Evolutionary conservation across 352 stramenopile genomes (phyloP), one percentile per base, ranked within the genome.

Genomic region (Globisporangium irregulare): DNA sequence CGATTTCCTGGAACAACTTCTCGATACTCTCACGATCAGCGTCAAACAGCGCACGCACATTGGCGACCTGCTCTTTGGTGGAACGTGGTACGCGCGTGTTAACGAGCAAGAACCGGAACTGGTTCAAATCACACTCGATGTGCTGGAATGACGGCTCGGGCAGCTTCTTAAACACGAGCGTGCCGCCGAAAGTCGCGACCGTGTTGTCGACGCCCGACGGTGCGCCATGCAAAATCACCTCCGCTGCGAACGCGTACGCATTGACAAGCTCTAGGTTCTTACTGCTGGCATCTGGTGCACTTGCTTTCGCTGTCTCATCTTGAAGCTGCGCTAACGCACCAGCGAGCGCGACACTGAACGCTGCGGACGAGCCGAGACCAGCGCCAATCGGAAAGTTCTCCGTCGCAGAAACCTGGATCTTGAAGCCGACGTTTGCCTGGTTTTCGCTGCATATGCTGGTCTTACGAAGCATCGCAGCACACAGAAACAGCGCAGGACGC

Each of bases 161-260:
- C 14, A 75, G 63, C 59, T 92, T 93, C 15, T 78, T 72, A 70
- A 96, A 98, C 54, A 87, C 51, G 25, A 98, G 73, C n/a, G 91
- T 77, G 1, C 94, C 93, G 32, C 90, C 91, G 72, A 90, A 97
- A 38, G 85, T 86, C 29, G 86, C 91, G 14, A 98, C 86, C 1
- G 90, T 98, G 68, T 98, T 98, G 78, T 98, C 94, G 27, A 97
- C 83, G 51, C 94, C 94, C 14, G 91, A 98, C 51, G 94, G 94
- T 12, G 79, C 86, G 10, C 93, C 94, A 62, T 98, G 94, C 25
- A 97, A 73, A 58, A 98, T 86, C 20, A 92, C 85, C 75, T 98
- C 94, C 1, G 85, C 86, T n/a, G 80, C 76, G 63, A 87, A 97
- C 20, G 94, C 92, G 69, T 92, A 95, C 48, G 68, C 62, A 74